These are phyloP conservation scores for Berberis thunbergii DNA, from an alignment of 164 flowering plant genomes.

Conservation along the genomic window DNA sequence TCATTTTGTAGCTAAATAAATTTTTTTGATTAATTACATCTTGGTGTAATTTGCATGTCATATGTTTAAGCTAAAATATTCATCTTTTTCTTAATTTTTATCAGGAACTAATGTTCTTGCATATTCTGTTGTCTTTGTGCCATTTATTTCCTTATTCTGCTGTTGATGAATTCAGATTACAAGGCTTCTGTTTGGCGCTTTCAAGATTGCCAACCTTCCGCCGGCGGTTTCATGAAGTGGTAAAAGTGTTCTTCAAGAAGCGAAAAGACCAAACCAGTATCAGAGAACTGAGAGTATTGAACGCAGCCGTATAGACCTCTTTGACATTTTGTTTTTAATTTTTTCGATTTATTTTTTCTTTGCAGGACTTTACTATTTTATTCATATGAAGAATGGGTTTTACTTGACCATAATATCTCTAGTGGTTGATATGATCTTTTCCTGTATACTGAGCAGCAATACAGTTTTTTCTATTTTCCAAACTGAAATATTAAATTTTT, in stretches of 20 bases:
- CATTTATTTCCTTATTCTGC: neutral
- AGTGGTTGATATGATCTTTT: too few relatives aligned
- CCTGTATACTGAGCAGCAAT: too few relatives aligned
- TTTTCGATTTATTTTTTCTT: neutral
- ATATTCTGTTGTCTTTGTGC: neutral
- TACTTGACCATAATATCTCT: too few relatives aligned
- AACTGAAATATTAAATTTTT: too few relatives aligned
- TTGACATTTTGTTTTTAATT: neutral
- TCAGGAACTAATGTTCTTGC: too few relatives aligned
- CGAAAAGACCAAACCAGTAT: neutral
- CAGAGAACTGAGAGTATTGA: neutral
- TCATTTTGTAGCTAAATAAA: too few relatives aligned
- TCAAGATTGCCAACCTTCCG: slow-evolving; percentile 15
- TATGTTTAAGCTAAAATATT: too few relatives aligned
- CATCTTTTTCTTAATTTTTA: too few relatives aligned
- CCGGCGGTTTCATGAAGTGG: slow-evolving; percentile 10
- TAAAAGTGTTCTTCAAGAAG: slow-evolving; percentile 8
- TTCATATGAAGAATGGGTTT: neutral
- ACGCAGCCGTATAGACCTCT: neutral
- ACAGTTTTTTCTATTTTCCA: too few relatives aligned
- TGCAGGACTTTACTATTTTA: neutral
- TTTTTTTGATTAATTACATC: too few relatives aligned
- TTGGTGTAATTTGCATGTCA: too few relatives aligned
- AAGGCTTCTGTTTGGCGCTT: slow-evolving; percentile 10
- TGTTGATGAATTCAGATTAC: slow-evolving; percentile 4